Evolutionary conservation across 2,329 filamentous ascomycete species (phyloP).

Genomic region (Didymella pomorum): DNA sequence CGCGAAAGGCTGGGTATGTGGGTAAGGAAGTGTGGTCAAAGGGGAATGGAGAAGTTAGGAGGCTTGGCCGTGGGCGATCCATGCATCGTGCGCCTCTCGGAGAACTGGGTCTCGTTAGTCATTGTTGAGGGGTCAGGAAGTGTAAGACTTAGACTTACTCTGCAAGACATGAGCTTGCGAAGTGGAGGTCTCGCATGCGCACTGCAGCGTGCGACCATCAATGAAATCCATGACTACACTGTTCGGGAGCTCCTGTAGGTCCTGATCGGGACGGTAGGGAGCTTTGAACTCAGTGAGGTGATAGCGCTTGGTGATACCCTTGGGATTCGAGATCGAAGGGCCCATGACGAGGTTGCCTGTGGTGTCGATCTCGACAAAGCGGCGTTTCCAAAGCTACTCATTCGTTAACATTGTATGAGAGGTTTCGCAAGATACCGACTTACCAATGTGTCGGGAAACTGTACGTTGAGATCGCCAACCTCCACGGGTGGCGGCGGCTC

Average conservation of each 20-base stretch:
- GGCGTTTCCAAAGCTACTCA: conserved; percentile 83
- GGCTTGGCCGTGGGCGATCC: conserved; percentile 45
- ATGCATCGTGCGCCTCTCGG: conserved; percentile 49
- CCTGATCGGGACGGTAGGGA: conserved; percentile 86
- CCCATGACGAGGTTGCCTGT: conserved; percentile 84
- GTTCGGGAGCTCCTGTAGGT: conserved; percentile 90
- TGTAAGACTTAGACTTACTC: conserved; percentile 38
- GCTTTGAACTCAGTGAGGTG: conserved; percentile 83
- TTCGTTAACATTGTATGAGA: conserved; percentile 13
- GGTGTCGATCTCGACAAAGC: conserved; percentile 84
- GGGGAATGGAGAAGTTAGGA: conserved; percentile 13
- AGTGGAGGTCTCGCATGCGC: conserved; percentile 56
- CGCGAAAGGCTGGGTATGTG: conserved; percentile 17
- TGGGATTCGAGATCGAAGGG: conserved; percentile 69
- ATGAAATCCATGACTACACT: conserved; percentile 73
- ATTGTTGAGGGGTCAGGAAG: too few species aligned
- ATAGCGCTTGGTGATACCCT: conserved; percentile 76
- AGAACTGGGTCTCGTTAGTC: conserved; percentile 41
- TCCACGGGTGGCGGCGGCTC: conserved; percentile 67
- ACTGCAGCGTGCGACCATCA: conserved; percentile 69
- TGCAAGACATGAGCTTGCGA: conserved; percentile 49
- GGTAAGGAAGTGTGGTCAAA: conserved; percentile 10
- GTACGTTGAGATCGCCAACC: conserved; percentile 91
- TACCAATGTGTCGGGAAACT: conserved; percentile 90
- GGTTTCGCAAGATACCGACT: conserved; percentile 25